A percentile compares a stretch with the other conserved stretches of the same genome.
Evolutionary conservation across 2,329 filamentous ascomycete genomes (phyloP).

Genomic region (Talaromyces pinophilus): DNA sequence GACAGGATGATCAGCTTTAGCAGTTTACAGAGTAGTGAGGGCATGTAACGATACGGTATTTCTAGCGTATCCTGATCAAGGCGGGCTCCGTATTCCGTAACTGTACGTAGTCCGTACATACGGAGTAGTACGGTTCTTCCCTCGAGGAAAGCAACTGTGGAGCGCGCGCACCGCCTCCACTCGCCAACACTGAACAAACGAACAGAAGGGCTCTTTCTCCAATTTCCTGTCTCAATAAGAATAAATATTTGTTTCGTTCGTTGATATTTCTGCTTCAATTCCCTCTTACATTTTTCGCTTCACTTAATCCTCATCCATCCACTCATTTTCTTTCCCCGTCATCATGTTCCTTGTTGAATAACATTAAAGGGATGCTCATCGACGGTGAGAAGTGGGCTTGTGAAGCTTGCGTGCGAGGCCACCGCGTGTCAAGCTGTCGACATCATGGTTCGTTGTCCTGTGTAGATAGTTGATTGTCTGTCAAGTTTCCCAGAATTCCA

Average conservation of each 20-base stretch:
- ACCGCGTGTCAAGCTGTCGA: slow-evolving; percentile 98
- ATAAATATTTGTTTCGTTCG: not conserved
- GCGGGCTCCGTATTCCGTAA: not conserved
- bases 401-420: slow-evolving; percentile 95
- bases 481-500: no score
- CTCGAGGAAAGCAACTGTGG: not conserved
- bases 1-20: not conserved
- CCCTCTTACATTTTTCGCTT: slow-evolving; percentile 62
- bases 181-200: not conserved
- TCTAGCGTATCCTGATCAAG: not conserved
- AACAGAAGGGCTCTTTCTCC: not conserved
- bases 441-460: slow-evolving; percentile 72
- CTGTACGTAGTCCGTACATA: not conserved
- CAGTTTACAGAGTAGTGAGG: not conserved
- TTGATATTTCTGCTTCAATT: slow-evolving; percentile 2
- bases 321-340: not conserved
- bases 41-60: not conserved
- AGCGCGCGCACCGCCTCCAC: slow-evolving; percentile 12
- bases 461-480: not conserved
- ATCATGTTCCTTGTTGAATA: slow-evolving; percentile 23
- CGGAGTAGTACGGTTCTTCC: no score
- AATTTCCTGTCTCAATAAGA: not conserved
- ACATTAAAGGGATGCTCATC: slow-evolving; percentile 66
- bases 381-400: slow-evolving; percentile 98
- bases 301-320: not conserved